Conservation (phyloP, 2,329 filamentous ascomycete species). For the Diaporthe ampelina region DNA sequence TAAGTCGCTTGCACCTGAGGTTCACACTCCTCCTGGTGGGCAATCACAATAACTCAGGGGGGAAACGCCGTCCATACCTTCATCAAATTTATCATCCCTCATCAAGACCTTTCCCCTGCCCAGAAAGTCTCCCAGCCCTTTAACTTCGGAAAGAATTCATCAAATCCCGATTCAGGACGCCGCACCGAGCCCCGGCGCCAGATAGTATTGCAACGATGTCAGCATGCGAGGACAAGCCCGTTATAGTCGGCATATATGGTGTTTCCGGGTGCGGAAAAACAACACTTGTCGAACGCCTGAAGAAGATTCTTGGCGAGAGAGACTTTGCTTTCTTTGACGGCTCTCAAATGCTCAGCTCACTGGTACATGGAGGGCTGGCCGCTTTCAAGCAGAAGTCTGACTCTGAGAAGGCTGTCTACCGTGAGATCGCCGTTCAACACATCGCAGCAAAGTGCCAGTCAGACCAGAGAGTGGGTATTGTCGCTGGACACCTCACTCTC, state of each 20-base stretch:
- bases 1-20: background rate
- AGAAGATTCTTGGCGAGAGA: slow-evolving; percentile 49
- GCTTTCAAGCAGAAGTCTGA: slow-evolving; percentile 59
- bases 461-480: slow-evolving; percentile 57
- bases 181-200: too few relatives aligned
- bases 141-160: too few relatives aligned
- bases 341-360: slow-evolving; percentile 58
- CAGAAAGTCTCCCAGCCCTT: background rate
- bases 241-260: slow-evolving; percentile 68
- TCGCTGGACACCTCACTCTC: slow-evolving; percentile 70
- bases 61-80: too few relatives aligned
- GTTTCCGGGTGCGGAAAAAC: slow-evolving; percentile 69
- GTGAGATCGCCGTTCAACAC: slow-evolving; percentile 59
- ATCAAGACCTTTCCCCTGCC: background rate
- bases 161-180: background rate
- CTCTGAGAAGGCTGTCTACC: slow-evolving; percentile 54
- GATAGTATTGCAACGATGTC: background rate
- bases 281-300: slow-evolving; percentile 57
- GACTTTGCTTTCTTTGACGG: slow-evolving; percentile 66
- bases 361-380: slow-evolving; percentile 61
- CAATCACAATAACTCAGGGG: too few relatives aligned
- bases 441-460: slow-evolving; percentile 56
- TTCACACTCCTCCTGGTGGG: too few relatives aligned
- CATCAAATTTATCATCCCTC: background rate
- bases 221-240: slow-evolving; percentile 47